Conservation (phyloP, 805 yeast genomes). For the Ogataea henricii region DNA sequence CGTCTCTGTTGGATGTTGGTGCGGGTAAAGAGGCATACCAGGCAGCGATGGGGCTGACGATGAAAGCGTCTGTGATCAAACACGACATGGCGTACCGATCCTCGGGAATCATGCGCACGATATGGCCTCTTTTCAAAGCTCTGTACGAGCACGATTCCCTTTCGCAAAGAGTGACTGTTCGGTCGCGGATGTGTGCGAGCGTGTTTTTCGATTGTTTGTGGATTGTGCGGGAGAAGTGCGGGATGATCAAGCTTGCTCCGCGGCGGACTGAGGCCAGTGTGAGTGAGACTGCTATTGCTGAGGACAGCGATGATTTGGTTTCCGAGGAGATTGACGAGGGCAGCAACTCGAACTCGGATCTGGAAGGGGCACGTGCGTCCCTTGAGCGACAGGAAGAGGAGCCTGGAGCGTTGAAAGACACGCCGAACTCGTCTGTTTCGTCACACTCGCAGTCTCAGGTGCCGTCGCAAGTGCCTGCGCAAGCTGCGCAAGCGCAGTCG, state of each 20-base stretch:
- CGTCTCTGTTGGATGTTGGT: constrained; percentile 63
- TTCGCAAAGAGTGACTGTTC: constrained; percentile 53
- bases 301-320: constrained; percentile 28
- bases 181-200: constrained; percentile 88
- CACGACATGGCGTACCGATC: constrained; percentile 93
- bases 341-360: constrained; percentile 23
- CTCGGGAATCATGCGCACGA: constrained; percentile 89
- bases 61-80: constrained; percentile 80
- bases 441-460: constrained; percentile 14
- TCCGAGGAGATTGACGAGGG: constrained; percentile 23
- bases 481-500: too few relatives aligned
- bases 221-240: constrained; percentile 82
- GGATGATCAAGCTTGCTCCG: constrained; percentile 68
- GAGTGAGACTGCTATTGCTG: constrained; percentile 34
- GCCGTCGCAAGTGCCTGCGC: too few relatives aligned
- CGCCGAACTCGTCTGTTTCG: constrained; percentile 26
- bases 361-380: constrained; percentile 25
- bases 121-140: constrained; percentile 84
- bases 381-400: constrained; percentile 23
- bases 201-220: constrained; percentile 90
- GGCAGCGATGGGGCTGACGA: constrained; percentile 65
- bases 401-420: constrained; percentile 13
- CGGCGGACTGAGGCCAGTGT: constrained; percentile 21
- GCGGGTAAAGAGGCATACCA: constrained; percentile 72
- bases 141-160: constrained; percentile 54